Evolutionary conservation across 345 rosid species (phyloP), one percentile per base, ranked within the genome.

Genomic region (Salix arbutifolia): DNA sequence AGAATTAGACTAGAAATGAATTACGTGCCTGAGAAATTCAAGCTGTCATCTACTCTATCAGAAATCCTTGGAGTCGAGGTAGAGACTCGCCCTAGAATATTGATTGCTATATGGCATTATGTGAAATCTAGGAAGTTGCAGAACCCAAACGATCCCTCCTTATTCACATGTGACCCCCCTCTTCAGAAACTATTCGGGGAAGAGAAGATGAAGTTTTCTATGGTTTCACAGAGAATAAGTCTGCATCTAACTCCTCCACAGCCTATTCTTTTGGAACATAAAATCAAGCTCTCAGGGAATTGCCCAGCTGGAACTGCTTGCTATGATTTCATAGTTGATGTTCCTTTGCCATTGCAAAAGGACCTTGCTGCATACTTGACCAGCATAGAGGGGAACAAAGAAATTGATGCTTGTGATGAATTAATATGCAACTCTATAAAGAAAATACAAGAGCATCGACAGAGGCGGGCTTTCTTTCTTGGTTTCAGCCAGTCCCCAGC

Each of bases 401-500:
- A 87, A 67, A 86, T 87, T 26, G 90, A 87, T 73, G 81, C 83
- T 38, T 87, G 74, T 67, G 88, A 87, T 73, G 81, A 86, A 74
- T 23, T 82, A 37, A 87, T 89, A 76, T 48, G 81, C 35, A 77
- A 83, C 53, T 61, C 87, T 58, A 77, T 86, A 75, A 86, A 84
- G 86, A 87, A 84, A 78, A 84, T 89, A 69, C 83, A 82, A 1
- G 88, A 84, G 77, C 90, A 86, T 84, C 80, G 67, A 10, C 77
- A 78, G 66, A 87, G 90, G 85, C 83, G 83, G 64, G 92, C 89
- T 62, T 89, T 87, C 84, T 89, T 89, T 81, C 87, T 83, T 72
- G 87, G 87, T 67, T 86, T 87, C 74, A 87, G 92, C 73, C 89
- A 83, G 79, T 89, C 90, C 71, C 92, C 90, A 4, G 90, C 79